Percentiles rank a stretch among this genome's conserved stretches.
Conservation (phyloP, 768 basidiomycete genomes). For the Serendipita sp. region DNA sequence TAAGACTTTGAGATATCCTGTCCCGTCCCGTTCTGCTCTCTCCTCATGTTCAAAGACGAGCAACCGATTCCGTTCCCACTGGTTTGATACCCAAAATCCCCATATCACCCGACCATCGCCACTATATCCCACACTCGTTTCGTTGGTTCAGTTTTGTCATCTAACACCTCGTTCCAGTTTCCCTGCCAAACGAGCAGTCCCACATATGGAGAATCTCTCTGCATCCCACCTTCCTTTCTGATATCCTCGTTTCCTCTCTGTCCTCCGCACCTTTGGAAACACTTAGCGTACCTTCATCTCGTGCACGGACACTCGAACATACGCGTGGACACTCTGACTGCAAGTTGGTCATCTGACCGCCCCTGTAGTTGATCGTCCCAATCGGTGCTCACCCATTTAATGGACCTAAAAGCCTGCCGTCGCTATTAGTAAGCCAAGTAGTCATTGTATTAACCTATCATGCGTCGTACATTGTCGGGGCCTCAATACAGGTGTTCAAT, state of each 20-base stretch:
- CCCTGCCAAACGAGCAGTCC: background rate
- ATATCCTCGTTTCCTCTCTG: background rate
- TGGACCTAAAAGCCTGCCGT: no score
- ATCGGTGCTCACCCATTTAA: no score
- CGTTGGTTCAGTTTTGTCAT: background rate
- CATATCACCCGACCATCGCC: background rate
- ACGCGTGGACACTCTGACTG: no score
- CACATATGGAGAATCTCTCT: background rate
- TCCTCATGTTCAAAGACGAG: background rate
- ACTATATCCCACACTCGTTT: background rate
- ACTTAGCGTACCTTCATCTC: background rate
- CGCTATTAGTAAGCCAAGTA: no score
- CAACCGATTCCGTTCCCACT: background rate
- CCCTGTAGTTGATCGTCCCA: no score
- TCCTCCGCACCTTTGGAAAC: background rate
- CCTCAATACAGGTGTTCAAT: no score
- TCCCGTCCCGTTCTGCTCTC: background rate
- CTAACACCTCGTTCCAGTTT: background rate
- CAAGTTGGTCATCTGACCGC: no score
- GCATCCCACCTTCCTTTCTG: background rate
- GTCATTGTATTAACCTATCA: no score
- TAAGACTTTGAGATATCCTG: background rate
- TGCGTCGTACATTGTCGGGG: no score
- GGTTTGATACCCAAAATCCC: background rate
- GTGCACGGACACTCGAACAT: background rate